Conservation (phyloP, 1,284 basidiomycete species). For the Pseudozyma sp. region DNA sequence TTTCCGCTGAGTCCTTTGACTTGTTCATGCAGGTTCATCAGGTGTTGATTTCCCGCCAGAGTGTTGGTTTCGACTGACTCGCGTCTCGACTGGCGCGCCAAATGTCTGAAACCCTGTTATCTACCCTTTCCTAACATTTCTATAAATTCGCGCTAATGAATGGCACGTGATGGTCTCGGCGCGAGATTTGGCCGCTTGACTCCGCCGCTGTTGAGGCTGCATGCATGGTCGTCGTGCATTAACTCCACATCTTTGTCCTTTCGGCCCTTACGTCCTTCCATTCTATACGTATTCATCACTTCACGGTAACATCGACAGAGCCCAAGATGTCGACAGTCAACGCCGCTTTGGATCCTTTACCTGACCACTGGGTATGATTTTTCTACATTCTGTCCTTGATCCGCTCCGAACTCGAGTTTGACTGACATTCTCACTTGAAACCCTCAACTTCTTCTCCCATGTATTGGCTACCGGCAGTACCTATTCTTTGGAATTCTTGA, state of each 20-base stretch:
- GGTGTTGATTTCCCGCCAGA: slow-evolving; percentile 24
- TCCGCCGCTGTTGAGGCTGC: not conserved
- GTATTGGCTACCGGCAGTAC: slow-evolving; percentile 26
- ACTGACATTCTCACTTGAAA: too few species aligned
- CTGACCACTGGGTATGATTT: slow-evolving; percentile 43
- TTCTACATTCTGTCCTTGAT: not conserved
- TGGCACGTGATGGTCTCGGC: slow-evolving; percentile 9
- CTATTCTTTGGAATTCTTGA: slow-evolving; percentile 61
- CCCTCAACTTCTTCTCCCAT: not conserved
- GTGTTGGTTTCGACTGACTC: slow-evolving; percentile 31
- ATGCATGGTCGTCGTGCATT: not conserved
- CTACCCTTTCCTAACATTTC: not conserved
- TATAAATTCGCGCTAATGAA: not conserved
- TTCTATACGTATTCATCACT: not conserved
- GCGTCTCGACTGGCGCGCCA: slow-evolving; percentile 11
- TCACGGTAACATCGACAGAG: not conserved
- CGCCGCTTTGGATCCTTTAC: slow-evolving; percentile 26
- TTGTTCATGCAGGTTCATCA: slow-evolving; percentile 12
- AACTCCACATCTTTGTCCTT: slow-evolving; percentile 8
- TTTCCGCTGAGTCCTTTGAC: not conserved
- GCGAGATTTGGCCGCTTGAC: slow-evolving; percentile 8
- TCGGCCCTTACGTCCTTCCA: not conserved
- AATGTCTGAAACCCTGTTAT: not conserved
- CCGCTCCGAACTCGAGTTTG: too few species aligned
- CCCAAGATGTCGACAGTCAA: slow-evolving; percentile 5